Percentiles rank a stretch among this genome's conserved stretches.
These are phyloP conservation scores for Tuber umbilicatum DNA, from an alignment of 495 filamentous ascomycete species.

Conservation along the genomic window DNA sequence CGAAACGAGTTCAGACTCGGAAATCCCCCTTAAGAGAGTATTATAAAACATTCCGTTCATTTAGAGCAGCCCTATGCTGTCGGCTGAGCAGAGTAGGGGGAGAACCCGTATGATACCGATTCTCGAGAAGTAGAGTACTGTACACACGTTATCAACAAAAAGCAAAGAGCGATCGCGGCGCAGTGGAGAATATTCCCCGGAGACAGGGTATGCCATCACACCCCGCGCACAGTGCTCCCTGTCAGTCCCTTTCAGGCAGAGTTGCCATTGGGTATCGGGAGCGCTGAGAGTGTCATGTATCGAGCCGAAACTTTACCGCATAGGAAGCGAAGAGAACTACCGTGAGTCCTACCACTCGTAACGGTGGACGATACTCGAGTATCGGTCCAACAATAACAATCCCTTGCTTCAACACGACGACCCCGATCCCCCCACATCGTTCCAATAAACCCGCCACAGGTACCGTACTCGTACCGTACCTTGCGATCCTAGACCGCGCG, in stretches of 20 bases:
- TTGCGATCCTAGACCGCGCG: neutral
- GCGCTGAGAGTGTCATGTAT: neutral
- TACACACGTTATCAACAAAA: neutral
- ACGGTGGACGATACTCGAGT: neutral
- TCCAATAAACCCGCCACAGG: neutral
- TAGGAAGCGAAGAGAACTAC: neutral
- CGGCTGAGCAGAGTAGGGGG: neutral
- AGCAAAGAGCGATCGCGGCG: neutral
- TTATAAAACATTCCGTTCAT: neutral
- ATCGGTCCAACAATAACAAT: too few relatives aligned
- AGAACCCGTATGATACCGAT: neutral
- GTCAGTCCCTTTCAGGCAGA: neutral
- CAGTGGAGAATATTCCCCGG: neutral
- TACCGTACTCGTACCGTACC: neutral
- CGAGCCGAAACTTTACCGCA: neutral
- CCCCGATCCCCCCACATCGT: neutral
- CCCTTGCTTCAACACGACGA: neutral
- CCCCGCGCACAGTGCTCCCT: neutral
- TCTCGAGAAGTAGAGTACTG: neutral
- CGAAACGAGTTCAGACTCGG: neutral
- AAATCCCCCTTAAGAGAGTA: neutral
- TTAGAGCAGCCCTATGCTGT: neutral
- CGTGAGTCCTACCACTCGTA: neutral
- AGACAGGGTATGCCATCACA: neutral
- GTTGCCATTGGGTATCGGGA: neutral